Evolutionary conservation across 306 rosid genomes (phyloP), one percentile per base, ranked within the genome.

Genomic region (Canavalia gladiata): DNA sequence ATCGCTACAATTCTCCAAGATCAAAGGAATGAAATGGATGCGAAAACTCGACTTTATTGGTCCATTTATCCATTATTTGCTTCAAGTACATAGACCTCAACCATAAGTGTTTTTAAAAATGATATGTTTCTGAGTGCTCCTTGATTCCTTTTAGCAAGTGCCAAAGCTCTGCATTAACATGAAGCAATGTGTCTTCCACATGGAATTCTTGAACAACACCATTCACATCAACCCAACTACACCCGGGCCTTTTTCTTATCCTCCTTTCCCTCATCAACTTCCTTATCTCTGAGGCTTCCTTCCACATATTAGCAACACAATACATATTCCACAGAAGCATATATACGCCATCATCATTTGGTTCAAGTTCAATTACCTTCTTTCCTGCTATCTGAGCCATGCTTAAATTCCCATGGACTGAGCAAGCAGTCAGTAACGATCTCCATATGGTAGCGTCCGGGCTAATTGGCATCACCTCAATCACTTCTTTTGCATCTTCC

Each of bases 401-500:
- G 25, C 35, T 58, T 4, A 57, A 49, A 59, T 82, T 49, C 39
- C 67, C 77, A 46, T 76, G 77, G 72, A 59, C 72, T 39, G 34
- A 59, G 75, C 85, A 75, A 68, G 81, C 77, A 28, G 34, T 47
- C 57, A 82, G 49, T 42, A 75, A 68, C 51, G 81, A 75, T 50
- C 85, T 75, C 73, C 77, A 75, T 10, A 75, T 82, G 8, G 81
- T 64, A 75, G 67, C 77, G 68, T 75, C 85, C 68, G 75, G 72
- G 29, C 74, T 42, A 29, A 75, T 46, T 25, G 76, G 76, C 76
- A 75, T 67, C 11, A 6, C 8, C 46, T 58, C 72, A 46, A 82
- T 82, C 64, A 82, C 46, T 63, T 39, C 58, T 39, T 49, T 82
- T 28, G 78, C 86, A 30, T 82, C 78, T 60, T 82, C 60, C 10